Conservation (phyloP, 2,329 filamentous ascomycete species). For the Cladosporium sp. region DNA sequence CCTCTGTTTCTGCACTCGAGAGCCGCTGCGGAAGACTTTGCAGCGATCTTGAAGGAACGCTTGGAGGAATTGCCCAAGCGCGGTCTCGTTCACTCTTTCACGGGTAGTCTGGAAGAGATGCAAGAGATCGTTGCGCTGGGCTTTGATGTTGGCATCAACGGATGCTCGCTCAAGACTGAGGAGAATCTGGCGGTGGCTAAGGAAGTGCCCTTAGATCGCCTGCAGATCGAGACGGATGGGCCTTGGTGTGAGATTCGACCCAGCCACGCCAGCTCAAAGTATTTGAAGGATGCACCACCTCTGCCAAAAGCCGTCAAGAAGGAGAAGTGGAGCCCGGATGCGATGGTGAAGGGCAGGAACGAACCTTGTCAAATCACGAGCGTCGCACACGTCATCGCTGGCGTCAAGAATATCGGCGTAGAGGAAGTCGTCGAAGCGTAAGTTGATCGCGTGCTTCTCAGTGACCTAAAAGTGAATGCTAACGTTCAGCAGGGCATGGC, state of each 20-base stretch:
- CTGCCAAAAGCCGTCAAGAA: constrained; percentile 86
- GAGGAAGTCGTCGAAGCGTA: constrained; percentile 78
- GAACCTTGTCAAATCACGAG: constrained; percentile 82
- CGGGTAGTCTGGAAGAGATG: constrained; percentile 82
- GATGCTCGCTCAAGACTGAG: constrained; percentile 89
- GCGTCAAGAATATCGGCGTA: constrained; percentile 70
- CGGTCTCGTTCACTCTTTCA: constrained; percentile 92
- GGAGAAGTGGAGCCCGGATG: constrained; percentile 83
- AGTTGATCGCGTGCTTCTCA: constrained; percentile 28
- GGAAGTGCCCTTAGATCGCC: constrained; percentile 66
- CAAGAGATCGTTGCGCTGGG: constrained; percentile 69
- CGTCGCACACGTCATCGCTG: constrained; percentile 83
- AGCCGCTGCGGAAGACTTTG: constrained; percentile 80
- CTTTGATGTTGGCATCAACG: constrained; percentile 90
- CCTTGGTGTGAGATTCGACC: constrained; percentile 95
- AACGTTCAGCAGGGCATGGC: constrained; percentile 55
- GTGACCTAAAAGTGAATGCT: constrained; percentile 16
- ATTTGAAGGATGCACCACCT: constrained; percentile 60
- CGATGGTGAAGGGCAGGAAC: constrained; percentile 91
- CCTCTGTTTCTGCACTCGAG: constrained; percentile 90
- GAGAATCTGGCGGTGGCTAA: constrained; percentile 84
- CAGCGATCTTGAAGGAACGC: constrained; percentile 56
- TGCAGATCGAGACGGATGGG: constrained; percentile 96
- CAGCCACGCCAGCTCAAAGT: constrained; percentile 76
- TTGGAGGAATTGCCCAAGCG: constrained; percentile 54